Evolutionary conservation across 2,329 filamentous ascomycete species (phyloP).

Genomic region (Pleurostoma richardsiae): DNA sequence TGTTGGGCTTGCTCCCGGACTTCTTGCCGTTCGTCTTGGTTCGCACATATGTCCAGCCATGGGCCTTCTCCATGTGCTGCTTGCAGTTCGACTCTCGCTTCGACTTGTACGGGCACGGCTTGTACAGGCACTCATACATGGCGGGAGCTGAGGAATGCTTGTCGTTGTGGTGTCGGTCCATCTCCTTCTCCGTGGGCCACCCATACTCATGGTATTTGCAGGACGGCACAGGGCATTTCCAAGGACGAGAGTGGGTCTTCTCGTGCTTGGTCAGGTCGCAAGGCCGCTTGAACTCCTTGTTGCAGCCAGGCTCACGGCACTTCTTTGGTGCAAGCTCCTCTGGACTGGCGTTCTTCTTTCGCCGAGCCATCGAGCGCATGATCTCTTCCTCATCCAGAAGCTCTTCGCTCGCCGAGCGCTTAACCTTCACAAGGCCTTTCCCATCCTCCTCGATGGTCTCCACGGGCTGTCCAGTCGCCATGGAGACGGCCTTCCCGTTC

Average conservation of each 20-base stretch:
- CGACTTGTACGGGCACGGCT: constrained; percentile 85
- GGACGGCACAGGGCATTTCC: constrained; percentile 77
- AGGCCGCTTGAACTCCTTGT: constrained; percentile 92
- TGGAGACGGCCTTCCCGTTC: constrained; percentile 73
- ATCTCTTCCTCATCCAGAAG: constrained; percentile 76
- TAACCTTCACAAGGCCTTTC: constrained; percentile 48
- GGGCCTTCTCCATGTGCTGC: constrained; percentile 97
- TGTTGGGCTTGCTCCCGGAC: constrained; percentile 35
- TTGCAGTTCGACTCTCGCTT: constrained; percentile 97
- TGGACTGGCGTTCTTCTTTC: constrained; percentile 86
- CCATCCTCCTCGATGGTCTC: constrained; percentile 43
- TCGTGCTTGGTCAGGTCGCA: constrained; percentile 97
- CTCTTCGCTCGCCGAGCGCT: constrained; percentile 64
- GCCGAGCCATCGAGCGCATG: constrained; percentile 88
- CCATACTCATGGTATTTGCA: constrained; percentile 91
- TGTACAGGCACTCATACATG: constrained; percentile 78
- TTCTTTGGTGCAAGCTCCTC: constrained; percentile 77
- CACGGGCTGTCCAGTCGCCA: constrained; percentile 64
- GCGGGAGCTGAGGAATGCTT: constrained; percentile 80
- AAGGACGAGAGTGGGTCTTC: constrained; percentile 94
- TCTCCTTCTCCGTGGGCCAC: constrained; percentile 97
- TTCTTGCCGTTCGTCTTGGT: constrained; percentile 87
- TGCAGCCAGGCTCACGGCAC: constrained; percentile 71
- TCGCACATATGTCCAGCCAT: constrained; percentile 84
- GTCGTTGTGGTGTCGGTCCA: constrained; percentile 93